Base-by-base conservation (phyloP, 108 stramenopile species). In the Skeletonema grethae region DNA sequence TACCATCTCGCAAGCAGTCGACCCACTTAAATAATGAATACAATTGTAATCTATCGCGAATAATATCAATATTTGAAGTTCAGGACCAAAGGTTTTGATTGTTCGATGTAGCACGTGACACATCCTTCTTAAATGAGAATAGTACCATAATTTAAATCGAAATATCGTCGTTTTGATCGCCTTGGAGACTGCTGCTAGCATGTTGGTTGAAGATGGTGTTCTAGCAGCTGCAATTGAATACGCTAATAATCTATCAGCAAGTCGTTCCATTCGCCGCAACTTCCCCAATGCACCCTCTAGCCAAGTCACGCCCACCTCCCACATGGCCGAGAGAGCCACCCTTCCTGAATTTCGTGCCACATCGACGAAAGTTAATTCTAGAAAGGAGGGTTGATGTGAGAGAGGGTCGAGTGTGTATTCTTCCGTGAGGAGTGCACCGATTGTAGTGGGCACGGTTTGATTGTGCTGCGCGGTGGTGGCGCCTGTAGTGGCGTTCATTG, bases 301-400 rank as follows among this genome's bases (percentile, higher is more conserved):
- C 41, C 66, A 73, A 7, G 56, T 20, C 8, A 76, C 62, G 11
- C 61, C 69, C 50, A 72, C 69, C 30, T 61, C 81, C 81, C 76
- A 77, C 7, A 56, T 63, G 30, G 81, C 76, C 15, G 76, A 77
- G 0, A 91, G 70, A n/a, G 88, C 80, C 71, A 82, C 64, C 35
- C 84, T 75, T 15, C 72, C 84, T 7, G 89, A 88, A 71, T 75
- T 63, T 3, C 70, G 67, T 22, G 88, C 83, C 55, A 86, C 89
- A 62, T 89, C 84, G 29, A 91, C 87, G 73, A 90, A 82, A 1
- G 80, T 89, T 68, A 90, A 81, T 74, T 94, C 93, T 56, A 90
- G 74, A 72, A 94, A 94, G 36, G 93, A 94, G 2, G 89, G 93
- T n/a, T 91, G 66, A 45, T 85, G 85, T 4, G 90, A 85, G 10